phyloP scores from a whole-genome alignment of 1,139 yeast genomes.

The Lodderomyces pseudojiufengensis region DNA sequence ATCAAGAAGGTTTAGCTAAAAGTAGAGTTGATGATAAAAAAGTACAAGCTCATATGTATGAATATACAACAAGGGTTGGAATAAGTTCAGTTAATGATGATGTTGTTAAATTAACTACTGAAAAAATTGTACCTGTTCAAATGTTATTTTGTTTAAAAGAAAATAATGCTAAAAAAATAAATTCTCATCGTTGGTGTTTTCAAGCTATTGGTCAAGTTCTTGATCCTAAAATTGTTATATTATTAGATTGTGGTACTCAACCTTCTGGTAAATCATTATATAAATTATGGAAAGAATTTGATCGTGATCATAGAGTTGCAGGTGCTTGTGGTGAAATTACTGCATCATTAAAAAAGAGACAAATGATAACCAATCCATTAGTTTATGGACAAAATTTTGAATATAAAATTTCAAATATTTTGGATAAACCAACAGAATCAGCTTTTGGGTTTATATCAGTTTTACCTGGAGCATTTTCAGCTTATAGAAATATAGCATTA shows the following conservation, averaged over 20 bases:
- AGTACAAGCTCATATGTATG: constrained; percentile 47
- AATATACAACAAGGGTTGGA: constrained; percentile 48
- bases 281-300: constrained; percentile 49
- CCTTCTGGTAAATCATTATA: constrained; percentile 45
- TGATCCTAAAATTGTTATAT: constrained; percentile 41
- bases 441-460: constrained; percentile 46
- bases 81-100: constrained; percentile 41
- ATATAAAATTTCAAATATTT: constrained; percentile 43
- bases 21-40: constrained; percentile 44
- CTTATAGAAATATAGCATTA: constrained; percentile 40
- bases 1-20: constrained; percentile 49
- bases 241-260: constrained; percentile 49
- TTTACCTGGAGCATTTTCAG: constrained; percentile 48
- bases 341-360: constrained; percentile 39
- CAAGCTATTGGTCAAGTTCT: constrained; percentile 46
- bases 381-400: constrained; percentile 49
- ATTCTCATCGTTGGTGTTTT: constrained; percentile 51
- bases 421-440: constrained; percentile 46
- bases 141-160: constrained; percentile 46
- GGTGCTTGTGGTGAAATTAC: constrained; percentile 53
- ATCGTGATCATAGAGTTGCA: constrained; percentile 45
- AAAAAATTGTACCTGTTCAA: constrained; percentile 48
- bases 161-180: constrained; percentile 45
- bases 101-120: constrained; percentile 46
- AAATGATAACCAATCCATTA: constrained; percentile 42